Evolutionary conservation across 495 filamentous ascomycete genomes (phyloP).

Genomic region (Penicillium parvum): DNA sequence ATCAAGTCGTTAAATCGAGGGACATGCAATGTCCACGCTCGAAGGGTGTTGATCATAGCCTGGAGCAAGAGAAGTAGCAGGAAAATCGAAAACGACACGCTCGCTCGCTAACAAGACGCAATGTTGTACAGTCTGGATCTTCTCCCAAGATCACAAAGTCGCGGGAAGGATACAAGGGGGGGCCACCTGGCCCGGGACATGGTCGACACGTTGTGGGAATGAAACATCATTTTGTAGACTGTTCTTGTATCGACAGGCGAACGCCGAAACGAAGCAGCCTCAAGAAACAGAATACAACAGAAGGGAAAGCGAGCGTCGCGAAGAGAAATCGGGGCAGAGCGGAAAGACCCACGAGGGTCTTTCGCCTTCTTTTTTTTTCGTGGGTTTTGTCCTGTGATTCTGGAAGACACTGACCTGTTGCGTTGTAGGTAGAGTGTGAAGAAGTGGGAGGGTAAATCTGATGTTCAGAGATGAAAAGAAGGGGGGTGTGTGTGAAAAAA

Average conservation of each 20-base stretch:
- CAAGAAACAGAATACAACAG: not conserved
- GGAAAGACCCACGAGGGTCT: constrained; percentile 1
- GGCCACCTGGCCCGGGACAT: constrained; percentile 1
- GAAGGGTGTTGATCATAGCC: constrained; percentile 5
- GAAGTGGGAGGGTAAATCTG: not conserved
- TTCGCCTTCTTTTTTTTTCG: constrained; percentile 3
- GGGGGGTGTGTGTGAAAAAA: not conserved
- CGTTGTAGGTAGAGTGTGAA: not conserved
- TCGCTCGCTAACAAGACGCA: constrained; percentile 12
- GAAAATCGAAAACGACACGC: constrained; percentile 3
- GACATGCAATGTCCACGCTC: constrained; percentile 1
- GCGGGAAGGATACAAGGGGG: constrained; percentile 1
- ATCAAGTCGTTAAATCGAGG: constrained; percentile 4
- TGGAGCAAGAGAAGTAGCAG: constrained; percentile 1
- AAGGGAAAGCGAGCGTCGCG: not conserved
- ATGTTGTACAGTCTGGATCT: constrained; percentile 7
- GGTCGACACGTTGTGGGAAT: constrained; percentile 6
- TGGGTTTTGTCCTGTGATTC: not conserved
- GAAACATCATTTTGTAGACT: constrained; percentile 21
- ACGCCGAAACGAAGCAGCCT: constrained; percentile 13
- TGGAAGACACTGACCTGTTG: too few species aligned
- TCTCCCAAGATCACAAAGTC: constrained; percentile 5
- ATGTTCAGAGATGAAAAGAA: not conserved
- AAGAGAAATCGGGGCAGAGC: not conserved
- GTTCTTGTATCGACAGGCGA: constrained; percentile 6